Evolutionary conservation across 164 flowering plant genomes (phyloP).

Genomic region (Chloranthus sessilifolius): DNA sequence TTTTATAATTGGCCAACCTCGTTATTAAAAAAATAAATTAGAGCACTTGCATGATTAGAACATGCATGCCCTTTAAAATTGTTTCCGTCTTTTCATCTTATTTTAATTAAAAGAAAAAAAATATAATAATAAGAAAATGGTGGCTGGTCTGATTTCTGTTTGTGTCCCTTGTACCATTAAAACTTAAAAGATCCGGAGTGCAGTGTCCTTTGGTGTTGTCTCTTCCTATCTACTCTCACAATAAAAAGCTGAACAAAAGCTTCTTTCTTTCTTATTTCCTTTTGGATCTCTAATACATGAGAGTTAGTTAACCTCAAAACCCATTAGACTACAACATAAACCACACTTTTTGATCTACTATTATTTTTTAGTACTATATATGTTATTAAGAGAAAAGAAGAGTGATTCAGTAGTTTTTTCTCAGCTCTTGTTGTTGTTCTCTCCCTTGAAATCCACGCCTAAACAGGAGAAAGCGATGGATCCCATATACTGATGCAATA

Average conservation of each 20-base stretch:
- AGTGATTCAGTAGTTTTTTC: slow-evolving; percentile 19
- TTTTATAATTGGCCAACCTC: too few relatives aligned
- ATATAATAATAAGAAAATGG: too few relatives aligned
- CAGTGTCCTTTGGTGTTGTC: slow-evolving; percentile 11
- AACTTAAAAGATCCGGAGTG: slow-evolving; percentile 3
- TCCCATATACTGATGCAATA: slow-evolving; percentile 20
- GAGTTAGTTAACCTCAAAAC: slow-evolving; percentile 6
- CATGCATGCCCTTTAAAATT: too few relatives aligned
- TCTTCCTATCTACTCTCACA: slow-evolving; percentile 2
- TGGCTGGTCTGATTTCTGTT: too few relatives aligned
- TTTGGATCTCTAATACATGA: slow-evolving; percentile 1
- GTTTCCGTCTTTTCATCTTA: background rate
- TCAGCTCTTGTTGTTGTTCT: slow-evolving; percentile 11
- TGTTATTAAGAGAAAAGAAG: slow-evolving; percentile 4
- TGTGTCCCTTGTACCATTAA: background rate
- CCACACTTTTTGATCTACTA: background rate
- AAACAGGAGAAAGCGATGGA: slow-evolving; percentile 17
- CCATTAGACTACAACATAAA: background rate
- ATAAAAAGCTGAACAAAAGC: slow-evolving; percentile 12
- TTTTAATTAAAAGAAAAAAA: too few relatives aligned
- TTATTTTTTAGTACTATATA: background rate
- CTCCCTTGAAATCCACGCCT: slow-evolving; percentile 51
- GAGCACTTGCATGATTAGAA: background rate
- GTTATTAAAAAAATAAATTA: background rate
- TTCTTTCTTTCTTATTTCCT: slow-evolving; percentile 11